phyloP scores from a whole-genome alignment of 257 asterid species.

The Solanum rostratum region DNA sequence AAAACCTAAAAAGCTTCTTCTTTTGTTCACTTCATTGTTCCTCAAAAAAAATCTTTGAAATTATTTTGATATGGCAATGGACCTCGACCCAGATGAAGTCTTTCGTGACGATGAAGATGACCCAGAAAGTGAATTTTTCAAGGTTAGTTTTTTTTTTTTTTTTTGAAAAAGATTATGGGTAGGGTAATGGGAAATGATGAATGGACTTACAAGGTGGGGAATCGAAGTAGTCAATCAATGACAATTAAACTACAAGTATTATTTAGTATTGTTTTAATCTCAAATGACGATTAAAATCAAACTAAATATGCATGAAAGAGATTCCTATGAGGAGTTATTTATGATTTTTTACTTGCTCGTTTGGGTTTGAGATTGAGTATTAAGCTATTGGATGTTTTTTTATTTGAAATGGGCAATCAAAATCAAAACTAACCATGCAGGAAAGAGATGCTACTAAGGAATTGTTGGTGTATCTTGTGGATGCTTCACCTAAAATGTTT shows the following conservation, averaged over 20 bases:
- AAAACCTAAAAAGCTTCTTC: background rate
- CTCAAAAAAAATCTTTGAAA: background rate
- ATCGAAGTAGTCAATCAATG: no score
- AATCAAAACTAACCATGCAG: conserved; percentile 22
- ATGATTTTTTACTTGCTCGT: background rate
- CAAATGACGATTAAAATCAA: background rate
- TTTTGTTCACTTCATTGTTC: background rate
- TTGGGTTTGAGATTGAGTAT: background rate
- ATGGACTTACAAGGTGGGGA: no score
- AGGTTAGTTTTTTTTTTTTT: conserved; percentile 11
- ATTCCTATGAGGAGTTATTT: conserved; percentile 18
- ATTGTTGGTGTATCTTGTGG: conserved; percentile 65
- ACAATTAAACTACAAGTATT: no score
- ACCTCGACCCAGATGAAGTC: conserved; percentile 83
- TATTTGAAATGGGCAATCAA: background rate
- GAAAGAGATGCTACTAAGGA: conserved; percentile 59
- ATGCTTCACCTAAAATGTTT: conserved; percentile 96
- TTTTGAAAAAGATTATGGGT: background rate
- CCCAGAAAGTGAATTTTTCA: conserved; percentile 44
- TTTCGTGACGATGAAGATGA: conserved; percentile 84
- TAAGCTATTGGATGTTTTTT: conserved; percentile 13
- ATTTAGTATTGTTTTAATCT: background rate
- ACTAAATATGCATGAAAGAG: conserved; percentile 36
- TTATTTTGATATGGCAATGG: conserved; percentile 26
- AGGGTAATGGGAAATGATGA: background rate